Evolutionary conservation across 2,329 filamentous ascomycete genomes (phyloP), one percentile per base, ranked within the genome.

Genomic region (Macrophomina pseudophaseolina): DNA sequence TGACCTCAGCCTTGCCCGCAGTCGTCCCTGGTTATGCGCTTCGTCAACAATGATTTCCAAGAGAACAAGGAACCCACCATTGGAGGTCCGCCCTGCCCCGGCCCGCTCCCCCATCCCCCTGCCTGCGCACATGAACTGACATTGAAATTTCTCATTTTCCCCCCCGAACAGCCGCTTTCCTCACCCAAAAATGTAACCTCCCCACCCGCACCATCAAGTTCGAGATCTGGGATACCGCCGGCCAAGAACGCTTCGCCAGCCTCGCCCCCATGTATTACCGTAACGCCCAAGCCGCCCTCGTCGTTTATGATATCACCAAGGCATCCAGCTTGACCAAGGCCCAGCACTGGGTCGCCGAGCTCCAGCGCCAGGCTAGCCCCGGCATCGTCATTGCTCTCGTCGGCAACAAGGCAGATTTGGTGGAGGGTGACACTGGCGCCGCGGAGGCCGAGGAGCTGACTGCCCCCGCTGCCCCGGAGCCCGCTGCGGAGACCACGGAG

Each of bases 31-130:
- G 95, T 99, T 70, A 87, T 99, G 78, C 93, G 95, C 76, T 99
- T 99, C 82, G 95, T 99, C 78, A 98, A 98, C 86, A 95, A 99
- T 83, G 94, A 98, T 82, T 99, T 99, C 76, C 95, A 99, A 84
- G 95, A 98, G 83, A 98, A 98, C 83, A 98, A 98, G 85, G 95
- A 99, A 80, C 95, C 95, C 69, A 99, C 95, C 71, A 99, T 99
- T 82, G 95, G 95, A 86, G 93, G 93, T 96, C 86, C 71, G 64
- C 56, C 63, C 40, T 40, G 1, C 48, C 16, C 23, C 48, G 18
- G n/a, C 38, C 51, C 35, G 14, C 14, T 51, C 38, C 28, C 49
- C 58, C 23, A 3, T 23, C 23, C 23, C 23, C 23, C 23, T 23
- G 40, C 60, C 52, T 33, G 33, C 33, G 35, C 48, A 52, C 14